These are phyloP conservation scores for Phytomonas sp. DNA, from an alignment of 208 protist species.

Conservation along the genomic window DNA sequence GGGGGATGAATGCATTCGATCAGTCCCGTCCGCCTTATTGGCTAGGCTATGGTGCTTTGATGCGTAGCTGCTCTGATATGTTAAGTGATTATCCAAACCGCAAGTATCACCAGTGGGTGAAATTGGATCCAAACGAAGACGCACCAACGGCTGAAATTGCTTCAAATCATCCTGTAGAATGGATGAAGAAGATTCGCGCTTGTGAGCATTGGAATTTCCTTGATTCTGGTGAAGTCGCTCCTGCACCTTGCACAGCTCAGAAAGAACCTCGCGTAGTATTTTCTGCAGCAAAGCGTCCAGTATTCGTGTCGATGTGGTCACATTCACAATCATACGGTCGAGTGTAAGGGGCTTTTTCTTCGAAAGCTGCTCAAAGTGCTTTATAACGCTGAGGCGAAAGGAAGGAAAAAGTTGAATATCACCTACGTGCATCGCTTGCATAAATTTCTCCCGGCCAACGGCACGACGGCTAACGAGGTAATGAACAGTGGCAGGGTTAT, in stretches of 20 bases:
- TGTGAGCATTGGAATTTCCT: background rate
- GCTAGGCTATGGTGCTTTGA: background rate
- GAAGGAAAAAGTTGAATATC: conserved; percentile 78
- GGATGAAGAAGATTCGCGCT: background rate
- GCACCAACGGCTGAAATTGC: background rate
- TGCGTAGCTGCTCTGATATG: background rate
- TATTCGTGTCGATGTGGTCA: conserved; percentile 17
- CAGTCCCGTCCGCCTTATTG: background rate
- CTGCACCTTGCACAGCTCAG: conserved; percentile 50
- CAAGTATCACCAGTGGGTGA: background rate
- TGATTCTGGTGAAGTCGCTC: conserved; percentile 16
- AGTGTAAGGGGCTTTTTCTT: conserved; percentile 32
- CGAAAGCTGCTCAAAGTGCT: conserved; percentile 61
- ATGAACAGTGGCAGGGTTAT: conserved; percentile 47
- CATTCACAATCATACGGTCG: conserved; percentile 42
- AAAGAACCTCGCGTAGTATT: conserved; percentile 55
- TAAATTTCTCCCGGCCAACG: conserved; percentile 53
- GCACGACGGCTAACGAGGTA: conserved; percentile 60
- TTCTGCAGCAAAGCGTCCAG: conserved; percentile 51
- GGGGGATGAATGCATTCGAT: conserved; percentile 10
- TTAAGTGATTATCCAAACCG: background rate
- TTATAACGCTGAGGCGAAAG: conserved; percentile 68
- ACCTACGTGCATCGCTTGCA: conserved; percentile 49
- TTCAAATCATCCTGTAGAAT: background rate
- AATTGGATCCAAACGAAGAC: background rate